Percentiles rank a stretch among this genome's conserved stretches.
Evolutionary conservation across 495 filamentous ascomycete species (phyloP).

Genomic region (Hypoxylon cercidicola): DNA sequence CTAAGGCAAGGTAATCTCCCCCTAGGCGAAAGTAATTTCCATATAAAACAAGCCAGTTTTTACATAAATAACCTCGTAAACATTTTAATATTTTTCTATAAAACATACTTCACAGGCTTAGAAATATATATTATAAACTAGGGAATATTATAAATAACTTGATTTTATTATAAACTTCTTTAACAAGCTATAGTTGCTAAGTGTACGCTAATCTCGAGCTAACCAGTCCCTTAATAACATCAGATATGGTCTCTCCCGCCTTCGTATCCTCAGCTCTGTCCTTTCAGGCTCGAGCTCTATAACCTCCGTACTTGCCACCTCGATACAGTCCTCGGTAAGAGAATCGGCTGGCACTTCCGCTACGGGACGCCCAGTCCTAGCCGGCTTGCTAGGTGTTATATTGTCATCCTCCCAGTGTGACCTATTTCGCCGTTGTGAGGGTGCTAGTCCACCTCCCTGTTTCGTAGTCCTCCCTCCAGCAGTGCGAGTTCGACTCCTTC

Average conservation of each 20-base stretch:
- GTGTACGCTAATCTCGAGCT: neutral
- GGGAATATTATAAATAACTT: too few relatives aligned
- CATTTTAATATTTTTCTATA: too few relatives aligned
- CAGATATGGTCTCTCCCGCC: neutral
- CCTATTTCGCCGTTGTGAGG: conserved; percentile 1
- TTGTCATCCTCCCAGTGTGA: conserved; percentile 1
- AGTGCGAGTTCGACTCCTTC: neutral
- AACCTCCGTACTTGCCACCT: neutral
- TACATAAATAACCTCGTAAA: too few relatives aligned
- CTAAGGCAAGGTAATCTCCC: too few relatives aligned
- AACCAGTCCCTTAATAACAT: neutral
- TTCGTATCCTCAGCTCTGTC: neutral
- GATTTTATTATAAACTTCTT: too few relatives aligned
- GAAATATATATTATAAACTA: too few relatives aligned
- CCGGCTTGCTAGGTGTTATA: neutral
- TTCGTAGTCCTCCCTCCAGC: neutral
- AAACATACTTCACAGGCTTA: too few relatives aligned
- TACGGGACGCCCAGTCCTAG: neutral
- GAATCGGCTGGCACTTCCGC: neutral
- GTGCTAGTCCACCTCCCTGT: conserved; percentile 4
- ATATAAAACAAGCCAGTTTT: too few relatives aligned
- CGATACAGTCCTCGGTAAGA: neutral
- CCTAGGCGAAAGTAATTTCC: too few relatives aligned
- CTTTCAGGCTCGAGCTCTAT: neutral
- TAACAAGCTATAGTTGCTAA: neutral